Conservation (phyloP, 2,329 filamentous ascomycete genomes). For the Pseudocercospora fijiensis region DNA sequence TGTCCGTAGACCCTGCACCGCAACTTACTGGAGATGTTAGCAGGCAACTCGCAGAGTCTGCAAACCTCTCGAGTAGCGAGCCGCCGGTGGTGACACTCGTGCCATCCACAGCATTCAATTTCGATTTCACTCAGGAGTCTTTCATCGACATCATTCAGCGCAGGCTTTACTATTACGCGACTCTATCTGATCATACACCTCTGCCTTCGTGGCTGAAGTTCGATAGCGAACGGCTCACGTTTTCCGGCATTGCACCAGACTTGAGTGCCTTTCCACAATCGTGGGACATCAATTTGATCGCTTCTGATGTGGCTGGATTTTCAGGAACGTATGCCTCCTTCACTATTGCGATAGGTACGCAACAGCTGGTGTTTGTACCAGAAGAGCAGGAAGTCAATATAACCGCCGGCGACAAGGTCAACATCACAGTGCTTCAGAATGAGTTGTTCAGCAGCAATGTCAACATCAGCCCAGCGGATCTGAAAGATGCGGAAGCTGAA, state of each 20-base stretch:
- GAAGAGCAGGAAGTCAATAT: slow-evolving; percentile 49
- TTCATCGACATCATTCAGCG: slow-evolving; percentile 56
- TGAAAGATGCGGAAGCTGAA: slow-evolving; percentile 52
- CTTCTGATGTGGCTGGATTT: slow-evolving; percentile 78
- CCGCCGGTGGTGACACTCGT: slow-evolving; percentile 56
- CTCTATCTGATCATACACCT: slow-evolving; percentile 73
- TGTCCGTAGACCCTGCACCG: slow-evolving; percentile 60
- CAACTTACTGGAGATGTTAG: slow-evolving; percentile 56
- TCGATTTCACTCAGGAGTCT: slow-evolving; percentile 52
- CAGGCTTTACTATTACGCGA: slow-evolving; percentile 70
- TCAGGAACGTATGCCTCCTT: slow-evolving; percentile 65
- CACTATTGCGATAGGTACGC: slow-evolving; percentile 68
- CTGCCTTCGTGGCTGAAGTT: slow-evolving; percentile 85
- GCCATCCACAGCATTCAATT: slow-evolving; percentile 39
- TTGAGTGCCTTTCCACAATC: slow-evolving; percentile 67
- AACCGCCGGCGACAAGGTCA: slow-evolving; percentile 35
- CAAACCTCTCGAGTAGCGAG: slow-evolving; percentile 52
- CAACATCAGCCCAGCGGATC: slow-evolving; percentile 49
- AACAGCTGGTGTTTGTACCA: slow-evolving; percentile 65
- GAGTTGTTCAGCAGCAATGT: slow-evolving; percentile 41
- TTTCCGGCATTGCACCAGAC: slow-evolving; percentile 69
- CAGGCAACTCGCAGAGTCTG: slow-evolving; percentile 58
- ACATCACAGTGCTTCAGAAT: slow-evolving; percentile 35
- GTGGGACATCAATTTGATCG: slow-evolving; percentile 71
- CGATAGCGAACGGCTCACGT: slow-evolving; percentile 61